Evolutionary conservation across 805 yeast species (phyloP).

Genomic region (Schwanniomyces yamadae): DNA sequence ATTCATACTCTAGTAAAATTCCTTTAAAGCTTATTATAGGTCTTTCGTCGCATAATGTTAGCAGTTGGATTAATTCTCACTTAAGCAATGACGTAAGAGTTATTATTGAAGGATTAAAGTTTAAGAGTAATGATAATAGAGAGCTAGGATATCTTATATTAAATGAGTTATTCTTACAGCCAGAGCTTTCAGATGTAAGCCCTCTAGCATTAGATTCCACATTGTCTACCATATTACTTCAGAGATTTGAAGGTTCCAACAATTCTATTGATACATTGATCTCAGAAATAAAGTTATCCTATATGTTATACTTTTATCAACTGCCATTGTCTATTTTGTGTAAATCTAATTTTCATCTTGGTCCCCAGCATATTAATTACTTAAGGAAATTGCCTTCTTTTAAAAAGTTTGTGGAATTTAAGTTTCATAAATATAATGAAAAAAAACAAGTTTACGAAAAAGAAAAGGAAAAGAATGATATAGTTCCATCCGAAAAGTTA

Average conservation of each 20-base stretch:
- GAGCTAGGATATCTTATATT: conserved; percentile 33
- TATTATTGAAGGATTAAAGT: conserved; percentile 28
- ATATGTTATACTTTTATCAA: conserved; percentile 42
- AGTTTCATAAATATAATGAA: conserved; percentile 11
- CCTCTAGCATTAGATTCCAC: conserved; percentile 23
- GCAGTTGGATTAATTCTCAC: conserved; percentile 35
- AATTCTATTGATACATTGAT: conserved; percentile 41
- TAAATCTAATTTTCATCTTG: conserved; percentile 10
- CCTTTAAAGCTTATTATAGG: conserved; percentile 39
- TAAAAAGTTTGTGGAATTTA: conserved; percentile 30
- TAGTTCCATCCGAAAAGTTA: neutral
- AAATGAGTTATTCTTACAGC: conserved; percentile 30
- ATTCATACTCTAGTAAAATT: conserved; percentile 21
- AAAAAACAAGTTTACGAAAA: neutral
- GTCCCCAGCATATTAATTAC: conserved; percentile 17
- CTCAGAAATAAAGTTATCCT: conserved; percentile 34
- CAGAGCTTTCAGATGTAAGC: conserved; percentile 17
- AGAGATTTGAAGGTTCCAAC: conserved; percentile 37
- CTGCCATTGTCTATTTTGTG: conserved; percentile 30
- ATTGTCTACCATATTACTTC: conserved; percentile 25
- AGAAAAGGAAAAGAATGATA: neutral
- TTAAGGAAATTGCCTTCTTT: conserved; percentile 37
- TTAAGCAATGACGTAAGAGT: conserved; percentile 30
- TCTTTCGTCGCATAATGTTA: conserved; percentile 33
- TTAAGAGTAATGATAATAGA: conserved; percentile 31